Evolutionary conservation across 495 filamentous ascomycete species (phyloP).

Genomic region (Penicillium bialowiezense): DNA sequence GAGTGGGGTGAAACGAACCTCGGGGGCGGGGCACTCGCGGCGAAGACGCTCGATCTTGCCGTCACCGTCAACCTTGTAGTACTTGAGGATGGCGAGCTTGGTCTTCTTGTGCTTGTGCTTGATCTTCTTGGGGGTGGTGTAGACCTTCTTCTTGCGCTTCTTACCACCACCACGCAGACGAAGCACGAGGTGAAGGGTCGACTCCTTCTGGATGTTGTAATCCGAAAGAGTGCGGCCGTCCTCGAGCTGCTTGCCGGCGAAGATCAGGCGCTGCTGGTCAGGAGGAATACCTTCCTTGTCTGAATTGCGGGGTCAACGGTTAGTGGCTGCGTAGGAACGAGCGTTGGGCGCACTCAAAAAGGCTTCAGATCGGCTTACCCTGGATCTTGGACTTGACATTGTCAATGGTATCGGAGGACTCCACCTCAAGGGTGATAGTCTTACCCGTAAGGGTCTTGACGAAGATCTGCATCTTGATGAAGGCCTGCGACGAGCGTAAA

Average conservation of each 20-base stretch:
- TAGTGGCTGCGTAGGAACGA: slow-evolving; percentile 2
- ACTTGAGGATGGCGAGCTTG: slow-evolving; percentile 99
- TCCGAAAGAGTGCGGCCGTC: slow-evolving; percentile 98
- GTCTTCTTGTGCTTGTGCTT: slow-evolving; percentile 99
- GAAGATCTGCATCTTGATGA: slow-evolving; percentile 94
- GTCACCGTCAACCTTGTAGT: slow-evolving; percentile 99
- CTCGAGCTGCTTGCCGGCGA: slow-evolving; percentile 99
- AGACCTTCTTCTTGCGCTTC: slow-evolving; percentile 99
- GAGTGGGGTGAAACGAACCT: slow-evolving; percentile 59
- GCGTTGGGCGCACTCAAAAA: background rate
- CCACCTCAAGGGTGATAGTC: slow-evolving; percentile 99
- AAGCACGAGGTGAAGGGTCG: slow-evolving; percentile 96
- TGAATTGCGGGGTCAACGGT: slow-evolving; percentile 27
- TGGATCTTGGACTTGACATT: slow-evolving; percentile 98
- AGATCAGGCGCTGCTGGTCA: slow-evolving; percentile 99
- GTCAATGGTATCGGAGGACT: slow-evolving; percentile 99
- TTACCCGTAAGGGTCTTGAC: slow-evolving; percentile 99
- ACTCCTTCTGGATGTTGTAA: slow-evolving; percentile 99
- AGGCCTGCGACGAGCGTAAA: slow-evolving; percentile 36
- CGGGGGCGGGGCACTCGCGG: slow-evolving; percentile 90
- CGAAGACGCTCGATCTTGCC: slow-evolving; percentile 99
- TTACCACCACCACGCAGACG: slow-evolving; percentile 94
- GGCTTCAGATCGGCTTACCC: slow-evolving; percentile 40
- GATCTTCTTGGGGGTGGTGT: slow-evolving; percentile 99
- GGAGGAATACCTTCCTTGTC: slow-evolving; percentile 99